phyloP scores from a whole-genome alignment of 805 yeast genomes.

The Pichia kluyveri region DNA sequence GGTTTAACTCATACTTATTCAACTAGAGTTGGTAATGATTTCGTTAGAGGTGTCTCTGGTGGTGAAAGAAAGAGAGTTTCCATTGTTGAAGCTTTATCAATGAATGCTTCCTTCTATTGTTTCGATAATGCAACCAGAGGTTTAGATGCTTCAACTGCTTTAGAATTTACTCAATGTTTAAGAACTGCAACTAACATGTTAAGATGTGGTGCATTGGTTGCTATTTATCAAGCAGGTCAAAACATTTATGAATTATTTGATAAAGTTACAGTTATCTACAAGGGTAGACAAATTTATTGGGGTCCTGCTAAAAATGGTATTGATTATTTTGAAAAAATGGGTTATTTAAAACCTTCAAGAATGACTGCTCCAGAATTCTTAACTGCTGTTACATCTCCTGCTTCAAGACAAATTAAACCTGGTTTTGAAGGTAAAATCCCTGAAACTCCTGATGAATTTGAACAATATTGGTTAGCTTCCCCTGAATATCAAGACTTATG shows the following conservation, averaged over 20 bases:
- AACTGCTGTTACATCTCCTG: constrained; percentile 60
- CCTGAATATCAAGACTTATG: constrained; percentile 39
- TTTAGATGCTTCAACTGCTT: constrained; percentile 63
- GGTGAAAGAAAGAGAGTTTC: constrained; percentile 69
- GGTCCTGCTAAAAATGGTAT: constrained; percentile 49
- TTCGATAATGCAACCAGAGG: constrained; percentile 69
- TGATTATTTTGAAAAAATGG: constrained; percentile 53
- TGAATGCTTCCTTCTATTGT: constrained; percentile 47
- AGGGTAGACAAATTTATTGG: constrained; percentile 52
- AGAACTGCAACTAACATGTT: constrained; percentile 54
- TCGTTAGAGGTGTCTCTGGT: constrained; percentile 60
- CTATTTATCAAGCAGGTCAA: constrained; percentile 63
- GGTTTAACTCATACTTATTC: constrained; percentile 51
- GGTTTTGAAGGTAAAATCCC: constrained; percentile 53
- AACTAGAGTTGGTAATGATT: constrained; percentile 59
- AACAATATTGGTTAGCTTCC: constrained; percentile 48
- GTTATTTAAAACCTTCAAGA: constrained; percentile 54
- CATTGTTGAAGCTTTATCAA: constrained; percentile 51
- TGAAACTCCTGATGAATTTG: constrained; percentile 47
- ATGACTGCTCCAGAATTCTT: constrained; percentile 63
- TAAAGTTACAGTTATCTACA: constrained; percentile 49
- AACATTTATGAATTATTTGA: constrained; percentile 54
- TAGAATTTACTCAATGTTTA: constrained; percentile 53
- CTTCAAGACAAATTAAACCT: constrained; percentile 39
- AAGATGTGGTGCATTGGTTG: constrained; percentile 49